Conservation (phyloP, 179 eudicot genomes). For the Camellia oleifera region DNA sequence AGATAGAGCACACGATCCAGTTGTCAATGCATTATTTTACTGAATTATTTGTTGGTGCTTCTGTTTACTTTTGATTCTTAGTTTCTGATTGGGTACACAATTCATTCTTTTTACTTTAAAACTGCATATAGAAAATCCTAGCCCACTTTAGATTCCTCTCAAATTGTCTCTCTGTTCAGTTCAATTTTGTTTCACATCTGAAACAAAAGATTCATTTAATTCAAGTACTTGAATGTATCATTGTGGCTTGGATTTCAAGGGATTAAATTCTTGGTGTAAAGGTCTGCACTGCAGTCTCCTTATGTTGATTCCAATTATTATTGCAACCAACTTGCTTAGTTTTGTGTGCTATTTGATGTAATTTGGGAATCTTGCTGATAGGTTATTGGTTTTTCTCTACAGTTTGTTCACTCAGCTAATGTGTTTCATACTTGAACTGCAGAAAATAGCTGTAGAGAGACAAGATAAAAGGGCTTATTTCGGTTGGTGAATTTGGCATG, state of each 20-base stretch:
- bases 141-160: not conserved
- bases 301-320: not conserved
- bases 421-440: slow-evolving; percentile 1
- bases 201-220: not conserved
- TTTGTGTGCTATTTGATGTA: not conserved
- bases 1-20: not conserved
- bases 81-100: not conserved
- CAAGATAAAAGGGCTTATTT: not conserved
- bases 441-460: slow-evolving; percentile 2
- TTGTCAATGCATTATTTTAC: not conserved
- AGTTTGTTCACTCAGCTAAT: not conserved
- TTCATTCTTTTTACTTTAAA: not conserved
- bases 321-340: not conserved
- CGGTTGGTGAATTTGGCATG: not conserved
- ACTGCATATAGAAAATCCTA: not conserved
- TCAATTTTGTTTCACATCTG: not conserved
- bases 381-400: slow-evolving; percentile 11
- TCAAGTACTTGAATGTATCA: not conserved
- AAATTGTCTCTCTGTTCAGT: not conserved
- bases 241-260: not conserved
- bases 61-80: not conserved
- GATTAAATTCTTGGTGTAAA: not conserved
- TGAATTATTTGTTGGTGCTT: not conserved
- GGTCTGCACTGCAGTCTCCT: too few relatives aligned
- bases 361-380: not conserved